phyloP scores from a whole-genome alignment of 805 yeast genomes.

The Brettanomyces nanus region DNA sequence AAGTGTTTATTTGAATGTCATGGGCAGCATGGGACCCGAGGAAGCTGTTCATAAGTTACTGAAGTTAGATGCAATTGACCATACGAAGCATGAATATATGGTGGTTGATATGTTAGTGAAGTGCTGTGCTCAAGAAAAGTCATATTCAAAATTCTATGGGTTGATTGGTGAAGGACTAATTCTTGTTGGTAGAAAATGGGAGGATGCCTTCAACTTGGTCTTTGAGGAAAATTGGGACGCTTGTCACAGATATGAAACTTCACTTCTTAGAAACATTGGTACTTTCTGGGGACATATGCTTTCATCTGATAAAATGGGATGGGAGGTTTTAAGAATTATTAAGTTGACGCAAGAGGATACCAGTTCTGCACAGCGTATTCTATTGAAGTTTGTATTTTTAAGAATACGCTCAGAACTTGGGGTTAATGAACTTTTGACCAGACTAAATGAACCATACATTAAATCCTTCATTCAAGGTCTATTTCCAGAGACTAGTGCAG shows the following conservation, averaged over 20 bases:
- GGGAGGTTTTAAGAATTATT: constrained; percentile 50
- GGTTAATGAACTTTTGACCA: constrained; percentile 34
- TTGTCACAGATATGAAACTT: constrained; percentile 62
- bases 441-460: constrained; percentile 46
- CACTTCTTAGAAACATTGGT: constrained; percentile 70
- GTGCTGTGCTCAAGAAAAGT: constrained; percentile 77
- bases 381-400: constrained; percentile 72
- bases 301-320: constrained; percentile 58
- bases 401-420: constrained; percentile 78
- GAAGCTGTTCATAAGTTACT: constrained; percentile 87
- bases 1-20: constrained; percentile 69
- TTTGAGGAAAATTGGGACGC: constrained; percentile 50
- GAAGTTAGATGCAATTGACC: constrained; percentile 35
- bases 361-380: constrained; percentile 73
- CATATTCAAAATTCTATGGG: constrained; percentile 82
- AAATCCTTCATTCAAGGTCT: constrained; percentile 44
- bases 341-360: constrained; percentile 63
- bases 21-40: constrained; percentile 85
- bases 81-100: constrained; percentile 36
- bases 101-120: constrained; percentile 68
- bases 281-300: constrained; percentile 81
- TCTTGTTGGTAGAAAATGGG: constrained; percentile 48
- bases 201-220: constrained; percentile 36
- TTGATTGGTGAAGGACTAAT: constrained; percentile 62
- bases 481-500: constrained; percentile 52